Evolutionary conservation across 495 filamentous ascomycete genomes (phyloP), one percentile per base, ranked within the genome.

Genomic region (Xylaria longipes): DNA sequence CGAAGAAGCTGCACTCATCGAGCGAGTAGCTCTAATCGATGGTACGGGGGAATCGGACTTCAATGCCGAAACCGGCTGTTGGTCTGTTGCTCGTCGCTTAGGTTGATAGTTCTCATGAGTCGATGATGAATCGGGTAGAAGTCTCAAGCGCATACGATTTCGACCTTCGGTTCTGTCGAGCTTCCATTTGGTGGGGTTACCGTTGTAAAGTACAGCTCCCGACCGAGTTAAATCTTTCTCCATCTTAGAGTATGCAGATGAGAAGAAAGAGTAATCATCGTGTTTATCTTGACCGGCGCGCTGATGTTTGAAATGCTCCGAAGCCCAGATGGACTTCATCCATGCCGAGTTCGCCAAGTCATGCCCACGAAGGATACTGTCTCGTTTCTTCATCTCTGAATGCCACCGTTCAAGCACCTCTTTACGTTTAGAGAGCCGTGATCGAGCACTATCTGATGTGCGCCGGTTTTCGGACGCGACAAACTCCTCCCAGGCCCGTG

Each of bases 101-200:
- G 96, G 94, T 71, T 95, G 93, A 76, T 96, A 97, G 61, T 94
- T 89, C 60, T 91, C 87, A 71, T 89, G 85, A 50, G 91, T 89
- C 14, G 84, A 83, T 20, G 88, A 87, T 56, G 88, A 87, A 76
- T 97, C 93, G 7, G 93, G 93, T 29, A 97, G 86, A 60, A 97
- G 88, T 6, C 96, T 89, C 64, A 97, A 84, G 50, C 97, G 89
- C 94, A 98, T 98, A 45, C 97, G 92, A 78, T 97, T 97, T 20
- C 95, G 89, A 46, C 95, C 97, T 83, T 99, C 96, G 0, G 95
- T 98, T 75, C 96, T 89, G 78, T 99, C 96, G 9, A 99, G 88
- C 76, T 92, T 93, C 94, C 94, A 98, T 78, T 92, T 97, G 4
- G 84, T 85, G 17, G 87, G 79, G 22, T 86, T 84, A 0, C 85